phyloP scores from a whole-genome alignment of 192 early-diverging fungal genomes.

The Obelidium mucronatum region DNA sequence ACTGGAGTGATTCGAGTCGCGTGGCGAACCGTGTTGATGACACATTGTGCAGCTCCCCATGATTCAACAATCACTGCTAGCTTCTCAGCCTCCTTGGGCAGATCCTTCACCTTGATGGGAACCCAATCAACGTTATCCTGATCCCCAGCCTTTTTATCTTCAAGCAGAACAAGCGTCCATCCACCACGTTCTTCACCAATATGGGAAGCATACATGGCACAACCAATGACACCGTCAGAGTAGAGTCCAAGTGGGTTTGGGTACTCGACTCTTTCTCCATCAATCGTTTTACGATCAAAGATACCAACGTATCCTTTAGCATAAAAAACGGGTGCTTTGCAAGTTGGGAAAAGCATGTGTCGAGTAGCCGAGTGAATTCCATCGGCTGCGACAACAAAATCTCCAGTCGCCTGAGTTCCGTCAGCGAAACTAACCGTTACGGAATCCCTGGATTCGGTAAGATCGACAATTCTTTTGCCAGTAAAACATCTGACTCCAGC shows the following conservation, averaged over 20 bases:
- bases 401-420: background rate
- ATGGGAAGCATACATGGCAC: background rate
- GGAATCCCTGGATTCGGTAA: background rate
- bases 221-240: background rate
- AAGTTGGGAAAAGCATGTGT: slow-evolving; percentile 40
- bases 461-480: background rate
- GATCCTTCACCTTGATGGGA: background rate
- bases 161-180: background rate
- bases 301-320: slow-evolving; percentile 12
- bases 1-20: slow-evolving; percentile 15
- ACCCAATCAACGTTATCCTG: background rate
- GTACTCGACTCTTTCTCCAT: background rate
- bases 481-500: background rate
- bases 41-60: background rate
- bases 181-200: background rate
- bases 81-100: slow-evolving; percentile 8
- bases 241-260: background rate
- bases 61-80: background rate
- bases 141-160: background rate
- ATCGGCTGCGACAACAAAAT: slow-evolving; percentile 32
- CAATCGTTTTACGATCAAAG: background rate
- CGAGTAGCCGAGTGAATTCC: slow-evolving; percentile 25
- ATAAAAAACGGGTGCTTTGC: background rate
- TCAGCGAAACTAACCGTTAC: slow-evolving; percentile 16
- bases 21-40: background rate